phyloP scores from a whole-genome alignment of 2,329 filamentous ascomycete species.

The Monosporascus sp. region DNA sequence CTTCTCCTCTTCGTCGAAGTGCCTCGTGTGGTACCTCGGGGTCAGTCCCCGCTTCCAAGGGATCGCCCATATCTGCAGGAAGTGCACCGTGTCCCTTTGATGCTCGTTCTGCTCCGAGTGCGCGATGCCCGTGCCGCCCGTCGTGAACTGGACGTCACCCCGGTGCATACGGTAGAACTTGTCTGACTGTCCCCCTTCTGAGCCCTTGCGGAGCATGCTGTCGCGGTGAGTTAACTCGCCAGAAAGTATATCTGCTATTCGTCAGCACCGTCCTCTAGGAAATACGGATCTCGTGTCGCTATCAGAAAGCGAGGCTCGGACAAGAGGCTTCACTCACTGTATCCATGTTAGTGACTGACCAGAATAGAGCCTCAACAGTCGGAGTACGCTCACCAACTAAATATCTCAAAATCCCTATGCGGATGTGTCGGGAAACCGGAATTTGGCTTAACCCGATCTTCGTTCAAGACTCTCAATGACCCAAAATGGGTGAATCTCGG shows the following conservation, averaged over 20 bases:
- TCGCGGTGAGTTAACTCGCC: constrained; percentile 86
- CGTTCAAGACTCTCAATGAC: constrained; percentile 77
- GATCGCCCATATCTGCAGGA: constrained; percentile 83
- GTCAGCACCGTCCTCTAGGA: background rate
- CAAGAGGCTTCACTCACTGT: background rate
- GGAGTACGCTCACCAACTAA: constrained; percentile 46
- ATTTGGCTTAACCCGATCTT: constrained; percentile 71
- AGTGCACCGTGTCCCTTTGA: constrained; percentile 65
- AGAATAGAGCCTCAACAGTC: background rate
- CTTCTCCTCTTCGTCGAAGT: constrained; percentile 70
- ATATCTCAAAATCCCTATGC: constrained; percentile 85
- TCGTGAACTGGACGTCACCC: constrained; percentile 86
- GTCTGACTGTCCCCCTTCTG: constrained; percentile 53
- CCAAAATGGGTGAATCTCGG: constrained; percentile 65
- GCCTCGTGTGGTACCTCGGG: constrained; percentile 70
- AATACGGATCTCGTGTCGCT: background rate
- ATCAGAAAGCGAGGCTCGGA: background rate
- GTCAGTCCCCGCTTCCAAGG: constrained; percentile 69
- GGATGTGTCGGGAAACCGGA: constrained; percentile 80
- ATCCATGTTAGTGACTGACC: background rate
- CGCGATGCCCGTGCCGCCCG: constrained; percentile 73
- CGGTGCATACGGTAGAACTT: constrained; percentile 66
- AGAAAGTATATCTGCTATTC: constrained; percentile 56
- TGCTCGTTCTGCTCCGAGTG: constrained; percentile 83
- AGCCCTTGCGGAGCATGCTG: constrained; percentile 69